phyloP scores from a whole-genome alignment of 345 rosid genomes.

The Dipteronia dyeriana region DNA sequence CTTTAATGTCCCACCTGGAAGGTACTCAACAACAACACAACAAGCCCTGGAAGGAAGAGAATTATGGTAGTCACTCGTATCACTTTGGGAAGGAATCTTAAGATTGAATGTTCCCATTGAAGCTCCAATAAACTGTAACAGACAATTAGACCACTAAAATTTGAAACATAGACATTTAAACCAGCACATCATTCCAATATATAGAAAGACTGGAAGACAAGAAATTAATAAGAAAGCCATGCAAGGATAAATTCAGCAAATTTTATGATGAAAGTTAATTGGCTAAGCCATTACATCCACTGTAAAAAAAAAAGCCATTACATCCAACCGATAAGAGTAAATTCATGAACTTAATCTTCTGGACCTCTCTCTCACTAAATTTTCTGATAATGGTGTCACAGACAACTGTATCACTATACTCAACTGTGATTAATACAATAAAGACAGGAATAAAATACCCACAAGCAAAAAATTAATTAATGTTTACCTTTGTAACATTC shows the following conservation, averaged over 20 bases:
- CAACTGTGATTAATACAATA: background rate
- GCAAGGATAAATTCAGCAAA: background rate
- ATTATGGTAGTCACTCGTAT: slow-evolving; percentile 38
- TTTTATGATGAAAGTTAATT: background rate
- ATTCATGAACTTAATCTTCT: slow-evolving; percentile 5
- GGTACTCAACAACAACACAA: slow-evolving; percentile 81
- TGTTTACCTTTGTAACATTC: slow-evolving; percentile 69
- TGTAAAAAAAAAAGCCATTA: background rate
- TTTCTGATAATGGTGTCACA: background rate
- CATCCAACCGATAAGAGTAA: background rate
- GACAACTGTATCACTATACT: background rate
- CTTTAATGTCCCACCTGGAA: slow-evolving; percentile 73
- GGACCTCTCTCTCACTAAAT: background rate
- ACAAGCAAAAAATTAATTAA: background rate
- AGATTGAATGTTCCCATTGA: slow-evolving; percentile 89
- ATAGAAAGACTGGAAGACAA: background rate
- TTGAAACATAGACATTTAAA: background rate
- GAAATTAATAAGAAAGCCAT: background rate
- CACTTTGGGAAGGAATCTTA: slow-evolving; percentile 48
- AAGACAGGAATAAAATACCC: background rate
- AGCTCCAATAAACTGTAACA: slow-evolving; percentile 71
- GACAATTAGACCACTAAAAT: slow-evolving; percentile 10
- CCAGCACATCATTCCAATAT: background rate
- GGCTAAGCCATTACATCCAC: background rate
- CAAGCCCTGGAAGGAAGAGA: slow-evolving; percentile 69